Evolutionary conservation across 257 asterid species (phyloP), one percentile per base, ranked within the genome.

Genomic region (Solanum neorickii): DNA sequence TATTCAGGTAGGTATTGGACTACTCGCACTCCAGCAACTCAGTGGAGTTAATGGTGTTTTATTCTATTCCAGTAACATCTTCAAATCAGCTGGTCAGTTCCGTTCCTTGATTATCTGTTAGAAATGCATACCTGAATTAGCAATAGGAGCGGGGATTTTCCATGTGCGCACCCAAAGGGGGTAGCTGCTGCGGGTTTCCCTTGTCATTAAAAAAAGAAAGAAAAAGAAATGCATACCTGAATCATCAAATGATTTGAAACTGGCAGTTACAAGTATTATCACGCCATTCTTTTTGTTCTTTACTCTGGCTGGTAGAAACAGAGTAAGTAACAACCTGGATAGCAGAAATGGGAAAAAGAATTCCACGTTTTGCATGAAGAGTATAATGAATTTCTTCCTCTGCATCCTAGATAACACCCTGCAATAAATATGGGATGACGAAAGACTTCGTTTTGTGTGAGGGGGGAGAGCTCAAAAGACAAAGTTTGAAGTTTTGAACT

Each of bases 11-110:
- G 99, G 99, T 89, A 93, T 95, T 84, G 98, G 98, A 91, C 89
- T 95, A 59, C 95, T 96, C 65, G 87, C 94, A 89, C 94, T 96
- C 87, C 99, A 96, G 91, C 99, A 96, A 91, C 93, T 94, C 86
- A 92, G 94, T 87, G 99, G 99, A 44, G 89, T 94, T 85, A 96
- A 96, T 77, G 98, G 99, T 18, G 94, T 95, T 86, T 91, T 96
- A 66, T 95, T 95, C 87, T 95, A 96, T 89, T 96, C 99, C 86
- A 96, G 98, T 87, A 93, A 93, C 92, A 95, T 96, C 86, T 96
- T 94, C 80, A 88, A 87, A 72, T 90, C 98, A 80, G 99, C 99
- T 39, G 98, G 99, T 93, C 70, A 88, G 92, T 86, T 82, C 83
- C 73, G 21, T 42, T 86, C 76, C 23, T 82, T 52, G 44, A 80